Percentiles rank a stretch among this genome's conserved stretches.
Conservation (phyloP, 2,329 filamentous ascomycete species). For the Talaromyces amestolkiae region DNA sequence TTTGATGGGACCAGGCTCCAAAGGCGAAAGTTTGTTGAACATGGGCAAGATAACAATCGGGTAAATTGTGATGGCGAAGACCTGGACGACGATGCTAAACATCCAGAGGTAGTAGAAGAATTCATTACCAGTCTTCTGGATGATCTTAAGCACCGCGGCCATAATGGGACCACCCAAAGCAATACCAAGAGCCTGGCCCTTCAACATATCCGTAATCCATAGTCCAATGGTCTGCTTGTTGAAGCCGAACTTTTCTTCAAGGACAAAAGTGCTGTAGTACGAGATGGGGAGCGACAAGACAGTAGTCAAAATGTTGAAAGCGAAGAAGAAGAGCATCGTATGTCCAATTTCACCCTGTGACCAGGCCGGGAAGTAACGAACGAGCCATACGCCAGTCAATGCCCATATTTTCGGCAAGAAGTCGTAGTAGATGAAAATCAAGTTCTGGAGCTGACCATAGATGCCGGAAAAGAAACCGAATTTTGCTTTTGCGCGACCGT, state of each 20-base stretch:
- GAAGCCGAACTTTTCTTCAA: constrained; percentile 97
- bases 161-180: constrained; percentile 83
- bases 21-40: constrained; percentile 96
- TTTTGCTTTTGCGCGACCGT: constrained; percentile 92
- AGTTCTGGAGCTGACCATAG: constrained; percentile 82
- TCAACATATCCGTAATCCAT: constrained; percentile 87
- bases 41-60: constrained; percentile 89
- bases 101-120: constrained; percentile 99
- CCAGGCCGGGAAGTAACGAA: constrained; percentile 69
- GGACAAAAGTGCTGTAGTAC: constrained; percentile 90
- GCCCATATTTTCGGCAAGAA: constrained; percentile 88
- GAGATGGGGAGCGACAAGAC: constrained; percentile 74
- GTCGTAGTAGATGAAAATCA: constrained; percentile 86
- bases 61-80: constrained; percentile 95
- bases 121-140: constrained; percentile 85
- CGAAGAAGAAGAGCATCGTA: constrained; percentile 86
- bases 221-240: constrained; percentile 94
- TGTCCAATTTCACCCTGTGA: constrained; percentile 93
- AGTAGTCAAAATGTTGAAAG: constrained; percentile 79
- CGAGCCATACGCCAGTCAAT: constrained; percentile 70
- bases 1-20: constrained; percentile 85
- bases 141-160: constrained; percentile 86
- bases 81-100: constrained; percentile 82
- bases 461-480: constrained; percentile 79
- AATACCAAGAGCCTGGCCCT: constrained; percentile 78